Evolutionary conservation across 495 filamentous ascomycete species (phyloP), one percentile per base, ranked within the genome.

Genomic region (Parathielavia hyrcaniae): DNA sequence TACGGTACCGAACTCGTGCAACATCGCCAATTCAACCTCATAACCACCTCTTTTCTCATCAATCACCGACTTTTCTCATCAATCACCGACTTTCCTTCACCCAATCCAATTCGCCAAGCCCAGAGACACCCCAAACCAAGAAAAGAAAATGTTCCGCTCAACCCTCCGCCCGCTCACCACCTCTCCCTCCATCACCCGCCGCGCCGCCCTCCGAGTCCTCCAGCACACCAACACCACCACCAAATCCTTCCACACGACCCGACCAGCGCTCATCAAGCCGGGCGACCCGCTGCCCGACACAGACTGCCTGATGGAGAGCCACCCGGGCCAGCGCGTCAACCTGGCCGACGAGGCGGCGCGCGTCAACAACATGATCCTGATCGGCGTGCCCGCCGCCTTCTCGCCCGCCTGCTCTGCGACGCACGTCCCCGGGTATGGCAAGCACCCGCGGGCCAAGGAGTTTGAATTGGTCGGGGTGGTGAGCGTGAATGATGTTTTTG

Each of bases 401-500:
- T 88, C 75, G 61, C 89, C 88, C 19, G 78, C 83, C 0, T 96
- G 92, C 81, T 91, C 88, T 20, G 76, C 81, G 58, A 83, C 76
- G 51, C 90, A 96, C 66, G 77, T 95, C 47, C 90, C 89, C 5
- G 84, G 89, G 34, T 97, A 89, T 68, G 85, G 95, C 70, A 83
- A 83, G 63, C 85, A 86, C 67, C 79, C 83, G 40, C 81, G 83
- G 71, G 75, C 88, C 46, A 86, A 84, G 75, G 78, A 83, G 50
- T 89, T 86, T 13, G 89, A 92, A 50, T 68, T 82, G 48, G 86
- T 92, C 41, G 95, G 92, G 61, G 90, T 97, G 26, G 85, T 98
- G 50, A 80, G 85, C 23, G 90, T 97, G 69, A 98, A 98, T 73
- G 93, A 98, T 70, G 83, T 91, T 30, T 97, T 97, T 72, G 93